These are phyloP conservation scores for Acephala macrosclerotiorum DNA, from an alignment of 2,329 filamentous ascomycete species.

Conservation along the genomic window DNA sequence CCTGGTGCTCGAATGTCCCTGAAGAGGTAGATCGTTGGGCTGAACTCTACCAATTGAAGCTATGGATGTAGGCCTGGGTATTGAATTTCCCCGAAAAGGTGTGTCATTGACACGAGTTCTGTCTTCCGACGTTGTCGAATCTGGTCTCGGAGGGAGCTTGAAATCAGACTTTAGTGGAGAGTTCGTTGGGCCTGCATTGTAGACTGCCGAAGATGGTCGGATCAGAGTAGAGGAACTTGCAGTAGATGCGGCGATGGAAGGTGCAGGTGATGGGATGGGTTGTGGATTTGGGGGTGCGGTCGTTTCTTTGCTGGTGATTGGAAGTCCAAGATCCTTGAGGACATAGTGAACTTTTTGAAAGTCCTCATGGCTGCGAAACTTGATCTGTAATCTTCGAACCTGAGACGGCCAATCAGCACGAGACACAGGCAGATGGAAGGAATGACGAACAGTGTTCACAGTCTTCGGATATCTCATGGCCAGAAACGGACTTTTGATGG, in stretches of 20 bases:
- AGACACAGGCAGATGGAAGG: neutral
- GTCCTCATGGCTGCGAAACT: slow-evolving; percentile 48
- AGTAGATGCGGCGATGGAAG: slow-evolving; percentile 12
- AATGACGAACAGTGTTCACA: slow-evolving; percentile 35
- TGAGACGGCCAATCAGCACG: slow-evolving; percentile 31
- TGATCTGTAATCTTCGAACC: slow-evolving; percentile 53
- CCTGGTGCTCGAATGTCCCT: too few species aligned
- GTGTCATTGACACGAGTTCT: neutral
- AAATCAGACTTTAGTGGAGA: slow-evolving; percentile 27
- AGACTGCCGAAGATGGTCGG: slow-evolving; percentile 21
- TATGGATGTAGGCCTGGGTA: too few species aligned
- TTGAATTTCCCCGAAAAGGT: too few species aligned
- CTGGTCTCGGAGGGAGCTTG: slow-evolving; percentile 31
- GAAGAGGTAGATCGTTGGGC: too few species aligned
- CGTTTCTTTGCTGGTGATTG: slow-evolving; percentile 37
- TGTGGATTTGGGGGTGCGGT: slow-evolving; percentile 13
- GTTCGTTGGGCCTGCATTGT: neutral
- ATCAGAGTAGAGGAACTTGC: slow-evolving; percentile 10
- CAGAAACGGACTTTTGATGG: slow-evolving; percentile 43
- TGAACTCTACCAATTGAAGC: too few species aligned
- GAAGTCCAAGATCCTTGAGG: slow-evolving; percentile 45
- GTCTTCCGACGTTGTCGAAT: slow-evolving; percentile 13
- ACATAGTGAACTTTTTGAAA: slow-evolving; percentile 40
- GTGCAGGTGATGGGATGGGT: slow-evolving; percentile 20
- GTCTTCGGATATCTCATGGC: slow-evolving; percentile 46